Percentiles rank a stretch among this genome's conserved stretches.
These are phyloP conservation scores for Solanum etuberosum DNA, from an alignment of 257 asterid genomes.

Conservation along the genomic window DNA sequence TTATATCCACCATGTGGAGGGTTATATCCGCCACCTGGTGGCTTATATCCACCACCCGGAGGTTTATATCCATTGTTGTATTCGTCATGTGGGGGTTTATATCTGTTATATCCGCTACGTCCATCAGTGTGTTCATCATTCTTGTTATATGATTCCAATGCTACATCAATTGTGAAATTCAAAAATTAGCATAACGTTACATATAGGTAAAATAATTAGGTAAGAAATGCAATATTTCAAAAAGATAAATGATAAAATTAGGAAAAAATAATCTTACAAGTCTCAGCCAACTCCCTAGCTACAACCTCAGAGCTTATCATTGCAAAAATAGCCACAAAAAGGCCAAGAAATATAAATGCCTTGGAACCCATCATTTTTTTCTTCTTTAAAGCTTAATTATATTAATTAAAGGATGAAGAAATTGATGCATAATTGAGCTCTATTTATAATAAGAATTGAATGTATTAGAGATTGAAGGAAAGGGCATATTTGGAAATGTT, in stretches of 20 bases:
- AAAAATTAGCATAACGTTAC: not conserved
- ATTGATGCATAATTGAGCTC: not conserved
- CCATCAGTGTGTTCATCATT: not conserved
- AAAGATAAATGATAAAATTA: not conserved
- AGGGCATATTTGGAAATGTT: not conserved
- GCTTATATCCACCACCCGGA: not conserved
- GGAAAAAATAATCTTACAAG: not conserved
- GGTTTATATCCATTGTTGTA: not conserved
- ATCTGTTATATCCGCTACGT: not conserved
- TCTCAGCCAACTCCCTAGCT: not conserved
- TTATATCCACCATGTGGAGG: not conserved
- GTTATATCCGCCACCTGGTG: rapidly evolving
- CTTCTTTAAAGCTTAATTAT: not conserved
- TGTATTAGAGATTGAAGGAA: not conserved
- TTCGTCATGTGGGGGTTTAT: not conserved
- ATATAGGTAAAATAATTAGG: not conserved
- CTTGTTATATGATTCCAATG: not conserved
- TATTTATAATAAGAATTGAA: not conserved
- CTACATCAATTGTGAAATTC: not conserved
- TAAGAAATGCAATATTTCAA: not conserved
- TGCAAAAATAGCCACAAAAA: not conserved
- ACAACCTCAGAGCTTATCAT: not conserved
- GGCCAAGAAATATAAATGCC: not conserved
- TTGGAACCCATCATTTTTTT: not conserved
- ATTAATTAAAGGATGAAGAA: not conserved